These are phyloP conservation scores for Candida rishiriensis DNA, from an alignment of 805 yeast species.

Conservation along the genomic window DNA sequence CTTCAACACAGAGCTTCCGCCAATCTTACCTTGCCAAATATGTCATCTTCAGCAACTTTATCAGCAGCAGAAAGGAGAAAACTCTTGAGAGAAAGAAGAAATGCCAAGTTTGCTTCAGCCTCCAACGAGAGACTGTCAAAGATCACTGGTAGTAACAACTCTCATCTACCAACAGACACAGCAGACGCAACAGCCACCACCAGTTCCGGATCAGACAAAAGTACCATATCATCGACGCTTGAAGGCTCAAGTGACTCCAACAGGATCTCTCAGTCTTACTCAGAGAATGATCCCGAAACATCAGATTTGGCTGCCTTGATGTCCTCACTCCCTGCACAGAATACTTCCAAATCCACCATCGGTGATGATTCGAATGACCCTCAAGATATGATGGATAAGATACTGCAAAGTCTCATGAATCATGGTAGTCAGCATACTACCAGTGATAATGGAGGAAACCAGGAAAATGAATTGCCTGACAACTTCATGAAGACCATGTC, in stretches of 20 bases:
- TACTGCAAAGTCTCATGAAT: slow-evolving; percentile 14
- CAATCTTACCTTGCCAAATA: too few species aligned
- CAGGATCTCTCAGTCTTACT: slow-evolving; percentile 12
- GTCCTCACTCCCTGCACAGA: slow-evolving; percentile 5
- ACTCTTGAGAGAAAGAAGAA: slow-evolving; percentile 58
- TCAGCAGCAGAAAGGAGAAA: slow-evolving; percentile 56
- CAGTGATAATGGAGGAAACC: background rate
- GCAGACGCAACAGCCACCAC: slow-evolving; percentile 5
- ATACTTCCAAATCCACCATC: slow-evolving; percentile 5
- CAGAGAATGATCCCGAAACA: slow-evolving; percentile 23
- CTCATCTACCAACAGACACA: slow-evolving; percentile 28
- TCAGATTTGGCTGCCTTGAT: slow-evolving; percentile 13
- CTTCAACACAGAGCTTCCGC: too few species aligned
- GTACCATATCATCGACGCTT: slow-evolving; percentile 1
- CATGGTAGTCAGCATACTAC: slow-evolving; percentile 12
- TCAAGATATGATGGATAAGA: slow-evolving; percentile 14
- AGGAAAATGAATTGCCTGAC: slow-evolving; percentile 15
- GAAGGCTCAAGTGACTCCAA: slow-evolving; percentile 5
- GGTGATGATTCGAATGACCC: slow-evolving; percentile 7
- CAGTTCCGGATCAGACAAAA: background rate
- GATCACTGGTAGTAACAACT: slow-evolving; percentile 37
- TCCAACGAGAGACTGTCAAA: slow-evolving; percentile 51
- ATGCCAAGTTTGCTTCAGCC: slow-evolving; percentile 54
- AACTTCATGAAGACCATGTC: slow-evolving; percentile 29
- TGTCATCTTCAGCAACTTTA: too few species aligned